Percentiles rank a stretch among this genome's conserved stretches.
Conservation (phyloP, 208 protist genomes). For the Leishmania lainsoni region DNA sequence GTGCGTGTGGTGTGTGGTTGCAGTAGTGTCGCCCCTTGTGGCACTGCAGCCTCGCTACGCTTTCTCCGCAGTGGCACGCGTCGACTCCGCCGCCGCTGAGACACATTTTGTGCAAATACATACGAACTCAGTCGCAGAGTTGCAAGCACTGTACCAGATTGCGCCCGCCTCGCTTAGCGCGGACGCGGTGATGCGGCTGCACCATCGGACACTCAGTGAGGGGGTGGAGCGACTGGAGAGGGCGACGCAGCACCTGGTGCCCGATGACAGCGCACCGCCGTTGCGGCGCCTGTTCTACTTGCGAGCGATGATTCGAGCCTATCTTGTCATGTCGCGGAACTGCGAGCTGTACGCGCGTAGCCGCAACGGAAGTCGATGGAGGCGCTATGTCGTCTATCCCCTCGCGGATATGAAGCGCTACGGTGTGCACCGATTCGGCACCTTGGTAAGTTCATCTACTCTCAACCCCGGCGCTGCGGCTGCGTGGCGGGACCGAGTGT, state of each 20-base stretch:
- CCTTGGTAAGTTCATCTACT: neutral
- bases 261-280: constrained; percentile 30
- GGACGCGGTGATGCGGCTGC: constrained; percentile 40
- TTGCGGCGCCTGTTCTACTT: constrained; percentile 41
- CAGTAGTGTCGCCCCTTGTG: constrained; percentile 13
- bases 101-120: constrained; percentile 42
- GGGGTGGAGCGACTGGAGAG: constrained; percentile 73
- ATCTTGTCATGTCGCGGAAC: constrained; percentile 53
- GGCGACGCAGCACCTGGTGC: constrained; percentile 44
- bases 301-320: constrained; percentile 60
- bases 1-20: constrained; percentile 10
- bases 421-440: constrained; percentile 40
- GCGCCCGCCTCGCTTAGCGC: constrained; percentile 44
- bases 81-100: constrained; percentile 28
- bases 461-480: neutral
- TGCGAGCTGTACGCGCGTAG: constrained; percentile 67
- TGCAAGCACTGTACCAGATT: constrained; percentile 71
- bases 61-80: neutral
- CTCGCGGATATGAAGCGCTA: constrained; percentile 55
- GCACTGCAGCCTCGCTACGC: constrained; percentile 31
- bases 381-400: constrained; percentile 52
- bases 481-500: constrained; percentile 37
- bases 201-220: constrained; percentile 67
- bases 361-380: constrained; percentile 50
- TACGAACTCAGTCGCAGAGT: constrained; percentile 63